Conservation (phyloP, 495 filamentous ascomycete species). For the Massariosphaeria phaeospora region DNA sequence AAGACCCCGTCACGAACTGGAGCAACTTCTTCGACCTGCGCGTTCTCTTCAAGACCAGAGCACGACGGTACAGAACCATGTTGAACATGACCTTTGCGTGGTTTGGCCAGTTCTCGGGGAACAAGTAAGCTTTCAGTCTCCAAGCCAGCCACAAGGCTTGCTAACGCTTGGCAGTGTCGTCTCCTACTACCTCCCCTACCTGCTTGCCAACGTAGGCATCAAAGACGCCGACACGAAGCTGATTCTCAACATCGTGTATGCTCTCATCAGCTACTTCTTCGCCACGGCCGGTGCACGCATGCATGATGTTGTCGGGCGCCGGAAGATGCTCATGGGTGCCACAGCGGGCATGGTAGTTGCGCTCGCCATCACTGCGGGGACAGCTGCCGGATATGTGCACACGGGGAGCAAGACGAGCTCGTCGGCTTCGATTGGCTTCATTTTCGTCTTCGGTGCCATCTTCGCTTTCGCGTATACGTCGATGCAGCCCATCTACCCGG, state of each 20-base stretch:
- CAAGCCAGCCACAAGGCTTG: neutral
- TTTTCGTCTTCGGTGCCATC: constrained; percentile 24
- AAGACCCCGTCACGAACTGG: constrained; percentile 22
- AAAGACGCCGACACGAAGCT: constrained; percentile 14
- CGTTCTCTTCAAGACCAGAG: constrained; percentile 15
- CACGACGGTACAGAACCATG: constrained; percentile 24
- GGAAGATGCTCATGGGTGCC: constrained; percentile 30
- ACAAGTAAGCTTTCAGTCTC: constrained; percentile 12
- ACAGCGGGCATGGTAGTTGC: constrained; percentile 21
- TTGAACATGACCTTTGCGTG: constrained; percentile 26
- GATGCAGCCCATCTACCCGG: constrained; percentile 29
- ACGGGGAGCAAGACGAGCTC: constrained; percentile 15
- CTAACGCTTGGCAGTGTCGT: constrained; percentile 16
- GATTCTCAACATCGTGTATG: constrained; percentile 31
- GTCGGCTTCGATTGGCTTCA: constrained; percentile 21
- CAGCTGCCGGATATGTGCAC: constrained; percentile 21
- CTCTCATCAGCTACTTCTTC: constrained; percentile 25
- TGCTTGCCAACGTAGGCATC: constrained; percentile 25
- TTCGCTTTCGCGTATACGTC: constrained; percentile 21
- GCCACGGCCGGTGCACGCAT: constrained; percentile 27
- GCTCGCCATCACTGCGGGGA: constrained; percentile 24
- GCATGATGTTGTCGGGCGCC: constrained; percentile 29
- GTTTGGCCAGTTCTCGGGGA: constrained; percentile 30
- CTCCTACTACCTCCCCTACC: constrained; percentile 27
- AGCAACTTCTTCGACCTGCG: constrained; percentile 25